These are phyloP conservation scores for Cairneyella variabilis DNA, from an alignment of 495 filamentous ascomycete genomes.

Conservation along the genomic window DNA sequence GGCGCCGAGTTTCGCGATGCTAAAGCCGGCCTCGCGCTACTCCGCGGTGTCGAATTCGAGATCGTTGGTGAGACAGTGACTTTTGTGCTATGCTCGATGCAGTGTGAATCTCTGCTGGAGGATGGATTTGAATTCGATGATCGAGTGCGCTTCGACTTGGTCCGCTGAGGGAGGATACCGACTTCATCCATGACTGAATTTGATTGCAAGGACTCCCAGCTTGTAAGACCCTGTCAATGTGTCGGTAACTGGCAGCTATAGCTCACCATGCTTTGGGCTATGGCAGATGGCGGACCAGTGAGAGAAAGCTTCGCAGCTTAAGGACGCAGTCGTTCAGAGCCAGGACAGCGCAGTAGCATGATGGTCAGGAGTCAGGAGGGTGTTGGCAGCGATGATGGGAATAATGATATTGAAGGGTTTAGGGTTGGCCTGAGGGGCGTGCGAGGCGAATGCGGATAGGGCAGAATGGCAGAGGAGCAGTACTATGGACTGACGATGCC, in stretches of 20 bases:
- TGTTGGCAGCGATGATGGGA: no score
- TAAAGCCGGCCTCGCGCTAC: constrained; percentile 10
- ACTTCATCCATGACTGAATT: constrained; percentile 4
- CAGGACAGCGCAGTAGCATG: no score
- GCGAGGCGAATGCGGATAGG: no score
- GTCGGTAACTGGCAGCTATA: constrained; percentile 10
- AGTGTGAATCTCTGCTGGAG: neutral
- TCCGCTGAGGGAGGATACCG: constrained; percentile 9
- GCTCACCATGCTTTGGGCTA: constrained; percentile 5
- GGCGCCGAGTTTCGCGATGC: constrained; percentile 13
- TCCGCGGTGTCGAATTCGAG: constrained; percentile 13
- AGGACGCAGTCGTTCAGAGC: no score
- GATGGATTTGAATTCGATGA: constrained; percentile 12
- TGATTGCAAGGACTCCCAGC: neutral
- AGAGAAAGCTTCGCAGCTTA: neutral
- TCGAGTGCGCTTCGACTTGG: constrained; percentile 11
- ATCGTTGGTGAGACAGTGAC: constrained; percentile 7
- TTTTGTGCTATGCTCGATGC: neutral
- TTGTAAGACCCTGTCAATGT: constrained; percentile 11
- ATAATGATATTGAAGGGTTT: no score
- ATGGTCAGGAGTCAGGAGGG: no score
- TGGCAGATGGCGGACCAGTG: neutral
- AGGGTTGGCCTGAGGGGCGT: no score
- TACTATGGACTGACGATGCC: no score
- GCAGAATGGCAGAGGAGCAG: no score